Evolutionary conservation across 1,284 basidiomycete species (phyloP), one percentile per base, ranked within the genome.

Genomic region (Cerioporus squamosus): DNA sequence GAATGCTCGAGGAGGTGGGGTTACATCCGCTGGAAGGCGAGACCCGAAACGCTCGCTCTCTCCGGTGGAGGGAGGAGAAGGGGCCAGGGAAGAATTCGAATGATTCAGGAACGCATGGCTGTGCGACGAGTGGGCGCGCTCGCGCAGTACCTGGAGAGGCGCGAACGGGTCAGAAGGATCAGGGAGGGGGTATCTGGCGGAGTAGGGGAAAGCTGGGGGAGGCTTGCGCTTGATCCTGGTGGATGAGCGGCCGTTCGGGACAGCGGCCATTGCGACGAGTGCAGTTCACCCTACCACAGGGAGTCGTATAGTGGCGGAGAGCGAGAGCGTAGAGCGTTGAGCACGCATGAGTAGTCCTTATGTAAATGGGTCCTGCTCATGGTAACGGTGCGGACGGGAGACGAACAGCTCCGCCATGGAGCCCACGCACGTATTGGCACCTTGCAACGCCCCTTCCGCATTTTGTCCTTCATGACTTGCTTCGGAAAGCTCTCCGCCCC

Each of bases 141-240:
- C 66, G 43, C 83, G 78, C 17, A 85, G 71, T 10, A 79, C 78
- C 68, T 78, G 80, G 33, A 85, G 75, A 5, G 83, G 79, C 1
- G 79, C 82, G 65, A 85, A 85, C 1, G 83, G 83, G 66, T 85
- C 82, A 20, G 60, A 62, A 18, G 82, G 82, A 68, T 86, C 83
- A 24, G 82, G 82, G 3, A 71, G 66, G 10, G 84, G 83, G 66
- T 84, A 85, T 49, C 77, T 74, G 46, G 75, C 68, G 3, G 75
- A 73, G 59, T 74, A 67, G 44, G 78, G 76, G 61, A 81, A 74
- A 20, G 69, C 55, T 2, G 82, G 82, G 1, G 80, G 70, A 1
- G 80, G 81, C 64, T 83, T 84, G 44, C 82, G 80, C 66, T 72
- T 81, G 66, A 83, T 63, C 44, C 61, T 65, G 20, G 65, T 44